A percentile compares a stretch with the other conserved stretches of the same genome.
phyloP scores from a whole-genome alignment of 352 stramenopile genomes.

The Elongisporangium anandrum region DNA sequence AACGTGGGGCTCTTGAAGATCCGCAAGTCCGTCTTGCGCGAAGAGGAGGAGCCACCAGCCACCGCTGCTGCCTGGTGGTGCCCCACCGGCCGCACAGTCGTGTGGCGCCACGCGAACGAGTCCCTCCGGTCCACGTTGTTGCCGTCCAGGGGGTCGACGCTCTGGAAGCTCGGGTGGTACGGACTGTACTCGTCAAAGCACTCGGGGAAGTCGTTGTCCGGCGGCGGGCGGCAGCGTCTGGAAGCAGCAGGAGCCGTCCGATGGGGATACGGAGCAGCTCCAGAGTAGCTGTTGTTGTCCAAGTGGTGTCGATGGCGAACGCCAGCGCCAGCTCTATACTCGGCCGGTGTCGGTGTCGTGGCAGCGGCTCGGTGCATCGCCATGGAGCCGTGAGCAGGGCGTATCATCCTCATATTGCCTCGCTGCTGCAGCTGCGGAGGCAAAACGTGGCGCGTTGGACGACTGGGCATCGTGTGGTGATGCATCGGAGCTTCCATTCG shows the following conservation, averaged over 20 bases:
- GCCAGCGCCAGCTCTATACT: background rate
- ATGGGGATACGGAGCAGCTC: background rate
- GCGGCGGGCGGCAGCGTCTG: background rate
- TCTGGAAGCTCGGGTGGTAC: constrained; percentile 66
- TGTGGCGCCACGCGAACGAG: background rate
- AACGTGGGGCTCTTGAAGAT: constrained; percentile 78
- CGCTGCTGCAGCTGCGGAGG: background rate
- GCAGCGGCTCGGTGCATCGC: background rate
- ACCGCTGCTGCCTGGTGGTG: constrained; percentile 1
- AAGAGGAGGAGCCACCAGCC: background rate
- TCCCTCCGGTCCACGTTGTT: constrained; percentile 21
- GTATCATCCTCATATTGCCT: background rate
- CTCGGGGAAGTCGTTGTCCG: constrained; percentile 16
- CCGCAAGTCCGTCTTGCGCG: constrained; percentile 50
- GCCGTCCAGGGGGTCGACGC: constrained; percentile 26
- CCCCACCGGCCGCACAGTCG: background rate
- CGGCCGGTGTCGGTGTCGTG: too few species aligned
- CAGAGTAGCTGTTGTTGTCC: background rate
- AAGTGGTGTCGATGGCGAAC: background rate
- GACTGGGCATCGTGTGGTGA: background rate
- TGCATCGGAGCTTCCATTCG: background rate
- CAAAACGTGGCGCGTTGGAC: background rate
- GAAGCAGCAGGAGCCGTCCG: background rate
- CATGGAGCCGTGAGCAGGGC: background rate
- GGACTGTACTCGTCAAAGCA: constrained; percentile 82